Percentiles rank a stretch among this genome's conserved stretches.
These are phyloP conservation scores for Monosporascus sp. DNA, from an alignment of 2,329 filamentous ascomycete genomes.

Conservation along the genomic window DNA sequence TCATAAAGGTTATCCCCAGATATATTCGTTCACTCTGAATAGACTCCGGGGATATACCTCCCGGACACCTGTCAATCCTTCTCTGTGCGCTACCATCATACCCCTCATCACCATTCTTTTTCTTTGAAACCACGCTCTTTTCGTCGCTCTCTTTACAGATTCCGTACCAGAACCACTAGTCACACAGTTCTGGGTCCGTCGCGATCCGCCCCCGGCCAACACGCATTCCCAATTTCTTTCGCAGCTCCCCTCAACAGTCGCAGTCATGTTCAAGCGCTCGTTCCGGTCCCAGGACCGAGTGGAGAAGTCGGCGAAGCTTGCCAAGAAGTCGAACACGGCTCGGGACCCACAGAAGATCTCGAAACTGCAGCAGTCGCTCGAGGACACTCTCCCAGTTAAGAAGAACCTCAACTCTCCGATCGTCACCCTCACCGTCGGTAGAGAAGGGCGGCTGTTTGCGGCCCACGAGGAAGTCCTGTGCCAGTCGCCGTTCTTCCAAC, in stretches of 20 bases:
- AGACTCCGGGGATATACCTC: slow-evolving; percentile 32
- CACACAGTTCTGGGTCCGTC: slow-evolving; percentile 13
- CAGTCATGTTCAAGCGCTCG: slow-evolving; percentile 85
- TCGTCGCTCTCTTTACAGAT: slow-evolving; percentile 45
- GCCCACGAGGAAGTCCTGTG: slow-evolving; percentile 89
- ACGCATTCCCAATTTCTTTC: slow-evolving; percentile 27
- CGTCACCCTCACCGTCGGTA: slow-evolving; percentile 78
- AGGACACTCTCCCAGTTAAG: slow-evolving; percentile 39
- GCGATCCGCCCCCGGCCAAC: slow-evolving; percentile 16
- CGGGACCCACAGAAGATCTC: slow-evolving; percentile 74
- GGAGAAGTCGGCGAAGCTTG: slow-evolving; percentile 76
- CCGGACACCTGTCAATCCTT: slow-evolving; percentile 48
- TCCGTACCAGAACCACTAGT: neutral
- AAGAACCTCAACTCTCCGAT: slow-evolving; percentile 57
- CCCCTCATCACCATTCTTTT: slow-evolving; percentile 32
- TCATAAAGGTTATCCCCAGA: slow-evolving; percentile 46
- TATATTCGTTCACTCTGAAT: slow-evolving; percentile 39
- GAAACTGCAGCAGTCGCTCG: slow-evolving; percentile 80
- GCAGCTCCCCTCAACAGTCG: slow-evolving; percentile 26
- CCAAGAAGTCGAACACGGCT: slow-evolving; percentile 57
- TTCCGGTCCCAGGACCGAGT: slow-evolving; percentile 80
- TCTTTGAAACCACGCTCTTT: slow-evolving; percentile 39
- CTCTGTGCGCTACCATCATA: slow-evolving; percentile 35
- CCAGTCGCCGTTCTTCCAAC: slow-evolving; percentile 78
- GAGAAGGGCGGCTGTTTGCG: slow-evolving; percentile 84